Evolutionary conservation across 164 flowering plant genomes (phyloP), one percentile per base, ranked within the genome.

Genomic region (Liriodendron chinense): DNA sequence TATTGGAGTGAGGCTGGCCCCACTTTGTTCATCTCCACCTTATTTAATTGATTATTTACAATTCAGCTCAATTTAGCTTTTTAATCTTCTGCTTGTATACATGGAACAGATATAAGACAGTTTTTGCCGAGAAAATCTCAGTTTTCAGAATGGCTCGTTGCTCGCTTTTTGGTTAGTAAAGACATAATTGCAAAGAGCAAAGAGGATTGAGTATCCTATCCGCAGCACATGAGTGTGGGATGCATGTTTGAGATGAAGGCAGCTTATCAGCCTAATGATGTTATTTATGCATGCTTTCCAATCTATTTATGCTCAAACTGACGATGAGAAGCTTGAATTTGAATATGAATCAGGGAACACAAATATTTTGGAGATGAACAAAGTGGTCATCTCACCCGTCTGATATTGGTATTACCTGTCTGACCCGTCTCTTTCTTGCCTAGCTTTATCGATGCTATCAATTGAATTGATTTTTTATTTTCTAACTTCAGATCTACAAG

Each of bases 71-170:
- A n/a, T n/a, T 24, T 68, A 7, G 9, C 61, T 18, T 34, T 73
- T 72, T 70, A 73, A 66, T 24, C 23, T 69, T 76, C 34, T 72
- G 43, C 21, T 26, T 56, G 69, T 47, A 23, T 68, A 12, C 47
- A 24, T 84, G 81, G 63, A 80, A 83, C 92, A 96, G 99, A 79
- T 96, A 96, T 87, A 96, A 90, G 83, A 86, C 94, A 68, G 99
- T 96, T 65, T 96, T 96, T 85, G 96, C 96, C 0, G 99, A 96
- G 84, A 90, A 86, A 83, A 96, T 94, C 66, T 94, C 98, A 72
- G 98, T 96, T 43, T 96, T 96, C 79, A 83, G 99, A 85, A 89
- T 91, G 85, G 99, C 99, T n/a, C 92, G 99, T 75, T 94, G 99
- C 75, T 95, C 92, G 26, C 94, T 96, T 75, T 96, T 96, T 82